These are phyloP conservation scores for Cetradonia linearis DNA, from an alignment of 495 filamentous ascomycete species.

Conservation along the genomic window DNA sequence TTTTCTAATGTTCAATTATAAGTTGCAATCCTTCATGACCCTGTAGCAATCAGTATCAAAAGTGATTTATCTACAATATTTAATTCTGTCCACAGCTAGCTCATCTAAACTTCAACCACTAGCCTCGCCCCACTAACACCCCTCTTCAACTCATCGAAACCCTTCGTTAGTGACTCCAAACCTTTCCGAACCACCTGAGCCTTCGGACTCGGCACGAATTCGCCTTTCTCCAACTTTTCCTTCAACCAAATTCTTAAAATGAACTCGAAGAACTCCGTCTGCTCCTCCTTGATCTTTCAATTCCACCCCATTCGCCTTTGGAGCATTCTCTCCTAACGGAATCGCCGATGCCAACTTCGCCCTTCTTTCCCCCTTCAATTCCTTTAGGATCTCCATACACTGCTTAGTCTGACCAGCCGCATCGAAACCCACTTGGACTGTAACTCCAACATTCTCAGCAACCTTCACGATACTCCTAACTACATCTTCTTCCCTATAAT, in stretches of 20 bases:
- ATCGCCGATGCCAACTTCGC: constrained; percentile 36
- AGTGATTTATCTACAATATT: no score
- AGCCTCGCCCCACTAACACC: constrained; percentile 44
- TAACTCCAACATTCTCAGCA: constrained; percentile 33
- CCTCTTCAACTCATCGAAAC: constrained; percentile 32
- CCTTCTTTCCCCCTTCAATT: constrained; percentile 27
- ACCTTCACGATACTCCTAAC: constrained; percentile 36
- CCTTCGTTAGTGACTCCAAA: constrained; percentile 35
- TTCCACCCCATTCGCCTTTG: constrained; percentile 33
- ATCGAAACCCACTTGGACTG: constrained; percentile 36
- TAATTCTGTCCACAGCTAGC: no score
- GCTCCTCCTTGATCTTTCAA: constrained; percentile 31
- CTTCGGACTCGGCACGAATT: constrained; percentile 38
- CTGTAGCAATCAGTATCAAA: no score
- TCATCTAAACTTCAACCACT: constrained; percentile 33
- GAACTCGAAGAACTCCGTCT: constrained; percentile 31
- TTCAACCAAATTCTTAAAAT: constrained; percentile 36
- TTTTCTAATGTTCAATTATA: no score
- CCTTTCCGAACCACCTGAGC: constrained; percentile 37
- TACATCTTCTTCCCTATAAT: constrained; percentile 38
- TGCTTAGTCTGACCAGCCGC: constrained; percentile 29
- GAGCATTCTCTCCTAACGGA: constrained; percentile 25
- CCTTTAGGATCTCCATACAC: constrained; percentile 34
- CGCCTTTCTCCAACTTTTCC: constrained; percentile 33
- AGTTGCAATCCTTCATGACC: no score